These are phyloP conservation scores for Echium plantagineum DNA, from an alignment of 257 asterid species.

Conservation along the genomic window DNA sequence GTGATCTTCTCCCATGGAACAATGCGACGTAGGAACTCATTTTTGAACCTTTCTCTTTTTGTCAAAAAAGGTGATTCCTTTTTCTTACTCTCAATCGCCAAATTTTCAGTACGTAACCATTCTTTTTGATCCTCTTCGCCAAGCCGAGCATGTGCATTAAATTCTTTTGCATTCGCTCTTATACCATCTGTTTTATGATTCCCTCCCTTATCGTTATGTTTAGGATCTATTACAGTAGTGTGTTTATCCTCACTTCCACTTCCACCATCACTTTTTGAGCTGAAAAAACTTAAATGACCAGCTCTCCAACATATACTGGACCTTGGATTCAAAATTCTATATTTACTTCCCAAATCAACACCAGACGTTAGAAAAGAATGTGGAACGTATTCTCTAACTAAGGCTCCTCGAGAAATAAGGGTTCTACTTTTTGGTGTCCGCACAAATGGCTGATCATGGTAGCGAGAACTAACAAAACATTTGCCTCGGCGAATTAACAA, in stretches of 20 bases:
- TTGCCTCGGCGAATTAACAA: conserved; percentile 33
- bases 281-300: conserved; percentile 39
- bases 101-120: conserved; percentile 78
- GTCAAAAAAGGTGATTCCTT: conserved; percentile 81
- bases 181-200: conserved; percentile 23
- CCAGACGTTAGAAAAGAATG: conserved; percentile 26
- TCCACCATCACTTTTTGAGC: conserved; percentile 93
- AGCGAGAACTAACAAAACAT: conserved; percentile 23
- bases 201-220: conserved; percentile 35
- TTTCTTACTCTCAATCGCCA: conserved; percentile 67
- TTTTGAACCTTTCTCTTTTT: conserved; percentile 62
- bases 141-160: conserved; percentile 76
- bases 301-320: conserved; percentile 31
- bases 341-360: conserved; percentile 26
- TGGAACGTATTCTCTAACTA: conserved; percentile 30
- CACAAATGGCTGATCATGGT: conserved; percentile 28
- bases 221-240: conserved; percentile 29
- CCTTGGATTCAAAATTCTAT: conserved; percentile 27
- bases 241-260: conserved; percentile 67
- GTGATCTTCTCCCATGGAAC: conserved; percentile 92
- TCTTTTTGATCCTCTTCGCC: conserved; percentile 90
- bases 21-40: conserved; percentile 68
- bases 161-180: conserved; percentile 19
- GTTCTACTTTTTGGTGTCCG: conserved; percentile 19
- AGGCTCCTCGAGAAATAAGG: conserved; percentile 24